A percentile compares a stretch with the other conserved stretches of the same genome.
Evolutionary conservation across 306 rosid genomes (phyloP).

Genomic region (Cicer yamashitae): DNA sequence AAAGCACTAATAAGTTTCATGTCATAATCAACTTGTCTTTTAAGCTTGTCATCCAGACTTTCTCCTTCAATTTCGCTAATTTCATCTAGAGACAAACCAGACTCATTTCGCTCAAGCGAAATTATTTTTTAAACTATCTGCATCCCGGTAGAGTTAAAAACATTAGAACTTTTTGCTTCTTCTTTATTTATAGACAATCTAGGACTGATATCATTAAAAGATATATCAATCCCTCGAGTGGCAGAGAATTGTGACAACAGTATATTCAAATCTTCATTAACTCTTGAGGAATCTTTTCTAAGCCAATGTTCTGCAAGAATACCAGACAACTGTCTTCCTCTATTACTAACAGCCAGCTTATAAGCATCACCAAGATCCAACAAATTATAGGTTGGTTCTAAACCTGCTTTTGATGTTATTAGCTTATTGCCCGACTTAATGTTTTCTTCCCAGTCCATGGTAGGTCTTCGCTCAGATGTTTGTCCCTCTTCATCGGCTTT

Average conservation of each 20-base stretch:
- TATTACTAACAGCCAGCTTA: constrained; percentile 66
- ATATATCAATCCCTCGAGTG: constrained; percentile 64
- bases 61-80: constrained; percentile 70
- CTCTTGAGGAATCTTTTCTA: constrained; percentile 80
- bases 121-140: constrained; percentile 73
- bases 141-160: constrained; percentile 61
- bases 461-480: constrained; percentile 44
- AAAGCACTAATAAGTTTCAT: constrained; percentile 69
- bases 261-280: constrained; percentile 76
- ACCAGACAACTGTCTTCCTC: constrained; percentile 73
- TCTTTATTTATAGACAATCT: constrained; percentile 69
- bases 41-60: constrained; percentile 61
- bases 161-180: constrained; percentile 63
- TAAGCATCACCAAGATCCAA: constrained; percentile 96
- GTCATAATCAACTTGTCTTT: constrained; percentile 84
- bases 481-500: constrained; percentile 47
- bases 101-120: constrained; percentile 90
- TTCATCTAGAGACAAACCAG: constrained; percentile 86
- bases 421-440: constrained; percentile 47
- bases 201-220: constrained; percentile 69
- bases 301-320: constrained; percentile 74
- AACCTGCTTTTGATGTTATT: constrained; percentile 58
- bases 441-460: constrained; percentile 48
- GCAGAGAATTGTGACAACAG: constrained; percentile 76
- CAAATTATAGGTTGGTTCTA: constrained; percentile 51